Base-by-base conservation (phyloP, 129 eudicot species). In the Ambrosia trifida region DNA sequence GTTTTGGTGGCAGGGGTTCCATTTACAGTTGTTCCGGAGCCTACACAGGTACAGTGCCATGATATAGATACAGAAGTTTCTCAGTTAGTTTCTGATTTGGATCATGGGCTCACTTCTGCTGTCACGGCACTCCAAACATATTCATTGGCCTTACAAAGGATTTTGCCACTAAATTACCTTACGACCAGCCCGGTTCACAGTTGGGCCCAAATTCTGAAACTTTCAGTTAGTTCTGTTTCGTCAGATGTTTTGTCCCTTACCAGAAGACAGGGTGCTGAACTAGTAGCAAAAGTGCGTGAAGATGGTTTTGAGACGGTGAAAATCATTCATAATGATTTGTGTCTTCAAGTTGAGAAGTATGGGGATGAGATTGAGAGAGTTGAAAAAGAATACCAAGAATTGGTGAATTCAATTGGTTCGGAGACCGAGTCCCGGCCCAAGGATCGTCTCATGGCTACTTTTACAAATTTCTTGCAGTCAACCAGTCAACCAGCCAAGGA, bases 1-100 rank as follows among this genome's bases (percentile, higher is more conserved):
- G 99, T 95, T 79, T 64, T 87, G 16, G 86, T 70, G 52, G 97
- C 97, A 68, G 99, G 99, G 67, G 96, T 95, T 76, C 99, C 99
- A 66, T 74, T 90, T 65, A 84, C 99, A 40, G 82, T 90, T 49
- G 97, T 95, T 79, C 99, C 99, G 24, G 99, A 95, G 78, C 99
- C 99, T 74, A 95, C 99, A 59, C 99, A 95, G 86, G 90, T 83
- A 51, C 97, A 95, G 75, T 95, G 99, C 78, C 87, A 76, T 66
- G 99, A 95, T 47, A 90, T 90, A 14, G 99, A 95, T 72, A 66
- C 83, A 68, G 99, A 95, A 77, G 91, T 90, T 76, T 90, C 86
- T 75, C 90, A 84, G 61, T 64, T 86, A 59, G 80, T 88, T 45
- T 70, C 89, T 69, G 96, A 88, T 68, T 63, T 95, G 75, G 89